These are phyloP conservation scores for Potentilla sterilis DNA, from an alignment of 306 rosid species.

Conservation along the genomic window DNA sequence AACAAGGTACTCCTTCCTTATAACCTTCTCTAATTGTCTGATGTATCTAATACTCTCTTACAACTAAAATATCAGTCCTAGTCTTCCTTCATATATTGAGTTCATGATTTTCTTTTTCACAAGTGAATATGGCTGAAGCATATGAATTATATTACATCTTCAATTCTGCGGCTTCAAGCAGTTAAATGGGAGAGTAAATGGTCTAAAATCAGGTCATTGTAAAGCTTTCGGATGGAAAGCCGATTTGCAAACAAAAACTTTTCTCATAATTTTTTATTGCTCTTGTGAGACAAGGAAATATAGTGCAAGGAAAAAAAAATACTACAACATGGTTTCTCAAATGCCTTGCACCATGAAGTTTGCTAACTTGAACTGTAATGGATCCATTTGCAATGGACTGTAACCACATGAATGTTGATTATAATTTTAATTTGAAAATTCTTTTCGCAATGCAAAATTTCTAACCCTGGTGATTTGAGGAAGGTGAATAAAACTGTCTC, in stretches of 20 bases:
- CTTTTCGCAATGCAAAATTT: slow-evolving; percentile 11
- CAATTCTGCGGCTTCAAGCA: background rate
- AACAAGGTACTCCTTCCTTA: slow-evolving; percentile 60
- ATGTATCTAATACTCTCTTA: background rate
- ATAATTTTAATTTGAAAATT: background rate
- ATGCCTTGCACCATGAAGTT: background rate
- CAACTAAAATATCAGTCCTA: background rate
- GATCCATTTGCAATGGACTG: background rate
- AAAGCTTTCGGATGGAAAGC: background rate
- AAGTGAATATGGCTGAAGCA: background rate
- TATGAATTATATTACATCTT: background rate
- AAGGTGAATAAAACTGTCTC: slow-evolving; percentile 48
- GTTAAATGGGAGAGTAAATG: background rate
- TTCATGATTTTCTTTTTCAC: background rate
- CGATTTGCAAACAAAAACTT: background rate
- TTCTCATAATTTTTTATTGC: background rate
- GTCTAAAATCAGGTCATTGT: background rate
- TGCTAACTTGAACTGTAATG: background rate
- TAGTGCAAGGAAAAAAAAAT: background rate
- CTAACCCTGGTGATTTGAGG: slow-evolving; percentile 64
- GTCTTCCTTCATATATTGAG: background rate
- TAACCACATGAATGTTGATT: background rate
- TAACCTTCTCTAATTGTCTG: background rate
- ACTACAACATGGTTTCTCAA: background rate
- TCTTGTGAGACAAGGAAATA: background rate